Evolutionary conservation across 2,329 filamentous ascomycete species (phyloP).

Genomic region (Tympanopsis confertula): DNA sequence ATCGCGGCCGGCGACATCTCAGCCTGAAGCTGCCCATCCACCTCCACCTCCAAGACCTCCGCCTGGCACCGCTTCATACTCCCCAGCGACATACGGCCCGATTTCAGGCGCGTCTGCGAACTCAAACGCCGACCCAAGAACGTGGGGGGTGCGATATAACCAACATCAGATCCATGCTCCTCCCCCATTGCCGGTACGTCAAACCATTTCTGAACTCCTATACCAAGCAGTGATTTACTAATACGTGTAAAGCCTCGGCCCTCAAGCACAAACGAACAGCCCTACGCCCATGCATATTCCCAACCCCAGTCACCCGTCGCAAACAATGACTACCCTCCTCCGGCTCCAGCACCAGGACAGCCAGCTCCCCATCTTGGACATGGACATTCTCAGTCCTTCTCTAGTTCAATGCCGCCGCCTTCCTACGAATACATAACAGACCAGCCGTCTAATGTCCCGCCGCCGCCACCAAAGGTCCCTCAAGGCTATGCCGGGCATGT

Average conservation of each 20-base stretch:
- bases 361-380: too few relatives aligned
- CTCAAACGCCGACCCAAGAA: slow-evolving; percentile 15
- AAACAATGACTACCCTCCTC: too few relatives aligned
- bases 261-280: neutral
- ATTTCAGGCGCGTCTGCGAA: slow-evolving; percentile 12
- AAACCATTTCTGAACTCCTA: slow-evolving; percentile 15
- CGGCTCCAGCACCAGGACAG: too few relatives aligned
- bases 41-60: slow-evolving; percentile 7
- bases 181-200: slow-evolving; percentile 21
- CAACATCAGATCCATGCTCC: slow-evolving; percentile 16
- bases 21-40: slow-evolving; percentile 3
- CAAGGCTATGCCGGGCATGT: too few relatives aligned
- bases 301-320: neutral
- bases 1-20: slow-evolving; percentile 7
- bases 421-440: too few relatives aligned
- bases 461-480: too few relatives aligned
- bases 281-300: neutral
- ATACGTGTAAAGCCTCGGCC: neutral
- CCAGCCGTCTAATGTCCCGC: too few relatives aligned
- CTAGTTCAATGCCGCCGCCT: too few relatives aligned
- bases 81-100: slow-evolving; percentile 13
- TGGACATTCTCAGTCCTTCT: too few relatives aligned
- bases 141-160: slow-evolving; percentile 30
- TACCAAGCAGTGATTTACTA: slow-evolving; percentile 4
- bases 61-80: slow-evolving; percentile 5